phyloP scores from a whole-genome alignment of 1,284 basidiomycete species.

The Puccinia coronata region DNA sequence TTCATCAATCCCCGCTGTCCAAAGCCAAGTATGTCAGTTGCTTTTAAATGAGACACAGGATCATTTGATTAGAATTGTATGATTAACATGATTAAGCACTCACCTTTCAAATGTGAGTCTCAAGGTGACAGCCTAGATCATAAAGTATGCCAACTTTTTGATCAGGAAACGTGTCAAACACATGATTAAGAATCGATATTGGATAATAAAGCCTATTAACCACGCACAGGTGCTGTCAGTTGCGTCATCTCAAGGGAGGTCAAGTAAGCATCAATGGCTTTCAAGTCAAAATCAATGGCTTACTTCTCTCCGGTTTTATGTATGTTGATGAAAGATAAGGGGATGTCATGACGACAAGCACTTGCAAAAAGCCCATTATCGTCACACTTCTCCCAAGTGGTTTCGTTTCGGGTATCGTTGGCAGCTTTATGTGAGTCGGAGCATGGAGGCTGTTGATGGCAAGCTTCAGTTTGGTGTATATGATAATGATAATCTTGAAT shows the following conservation, averaged over 20 bases:
- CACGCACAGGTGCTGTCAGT: not conserved
- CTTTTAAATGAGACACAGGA: too few species aligned
- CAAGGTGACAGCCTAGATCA: conserved; percentile 30
- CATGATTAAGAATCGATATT: not conserved
- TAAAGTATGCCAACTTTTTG: not conserved
- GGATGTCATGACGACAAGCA: conserved; percentile 16
- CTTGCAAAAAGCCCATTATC: conserved; percentile 22
- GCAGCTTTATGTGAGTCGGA: conserved; percentile 7
- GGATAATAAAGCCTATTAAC: conserved; percentile 33
- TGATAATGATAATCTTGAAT: not conserved
- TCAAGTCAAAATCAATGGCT: too few species aligned
- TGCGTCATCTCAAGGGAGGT: not conserved
- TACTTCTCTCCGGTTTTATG: conserved; percentile 18
- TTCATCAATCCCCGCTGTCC: not conserved
- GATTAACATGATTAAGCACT: too few species aligned
- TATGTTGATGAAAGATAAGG: not conserved
- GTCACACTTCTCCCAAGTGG: conserved; percentile 26
- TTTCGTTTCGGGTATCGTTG: not conserved
- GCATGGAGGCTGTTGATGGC: not conserved
- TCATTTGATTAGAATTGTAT: too few species aligned
- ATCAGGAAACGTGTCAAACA: not conserved
- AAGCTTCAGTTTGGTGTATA: too few species aligned
- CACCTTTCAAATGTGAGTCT: conserved; percentile 20
- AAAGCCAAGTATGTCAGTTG: too few species aligned
- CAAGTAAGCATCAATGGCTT: too few species aligned